These are phyloP conservation scores for Trichoderma polysporum DNA, from an alignment of 2,329 filamentous ascomycete species.

Conservation along the genomic window DNA sequence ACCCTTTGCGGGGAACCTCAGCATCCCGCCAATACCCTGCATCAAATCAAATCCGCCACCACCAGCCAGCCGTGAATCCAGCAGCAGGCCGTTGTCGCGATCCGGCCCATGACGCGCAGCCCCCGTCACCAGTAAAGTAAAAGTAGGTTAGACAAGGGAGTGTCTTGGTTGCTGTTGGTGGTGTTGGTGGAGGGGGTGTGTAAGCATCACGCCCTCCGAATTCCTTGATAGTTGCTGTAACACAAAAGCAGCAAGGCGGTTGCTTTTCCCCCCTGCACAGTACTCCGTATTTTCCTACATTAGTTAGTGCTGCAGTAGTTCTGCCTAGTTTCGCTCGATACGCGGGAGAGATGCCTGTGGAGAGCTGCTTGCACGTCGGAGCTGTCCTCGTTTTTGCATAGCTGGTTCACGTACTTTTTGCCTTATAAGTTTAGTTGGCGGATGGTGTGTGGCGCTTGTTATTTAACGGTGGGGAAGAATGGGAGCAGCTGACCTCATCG, in stretches of 20 bases:
- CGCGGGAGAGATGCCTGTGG: neutral
- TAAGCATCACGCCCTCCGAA: neutral
- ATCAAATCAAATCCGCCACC: conserved; percentile 2
- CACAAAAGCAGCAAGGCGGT: neutral
- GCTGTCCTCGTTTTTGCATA: neutral
- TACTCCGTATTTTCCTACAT: too few relatives aligned
- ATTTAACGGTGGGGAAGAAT: neutral
- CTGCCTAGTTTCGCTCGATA: neutral
- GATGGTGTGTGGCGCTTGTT: neutral
- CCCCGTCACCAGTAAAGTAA: neutral
- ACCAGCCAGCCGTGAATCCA: neutral
- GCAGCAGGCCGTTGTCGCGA: neutral
- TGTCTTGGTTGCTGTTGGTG: neutral
- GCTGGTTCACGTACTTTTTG: neutral
- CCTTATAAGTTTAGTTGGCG: neutral
- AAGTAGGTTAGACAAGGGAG: neutral
- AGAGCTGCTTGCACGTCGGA: neutral
- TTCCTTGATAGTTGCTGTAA: too few relatives aligned
- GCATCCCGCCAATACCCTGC: neutral
- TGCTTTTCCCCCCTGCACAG: neutral
- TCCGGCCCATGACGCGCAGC: conserved; percentile 9
- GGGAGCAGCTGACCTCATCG: conserved; percentile 12
- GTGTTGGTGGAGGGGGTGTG: neutral
- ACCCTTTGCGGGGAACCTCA: neutral
- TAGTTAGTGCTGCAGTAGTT: neutral